Evolutionary conservation across 139 green algal genomes (phyloP).

Genomic region (Picochlorum sp.): DNA sequence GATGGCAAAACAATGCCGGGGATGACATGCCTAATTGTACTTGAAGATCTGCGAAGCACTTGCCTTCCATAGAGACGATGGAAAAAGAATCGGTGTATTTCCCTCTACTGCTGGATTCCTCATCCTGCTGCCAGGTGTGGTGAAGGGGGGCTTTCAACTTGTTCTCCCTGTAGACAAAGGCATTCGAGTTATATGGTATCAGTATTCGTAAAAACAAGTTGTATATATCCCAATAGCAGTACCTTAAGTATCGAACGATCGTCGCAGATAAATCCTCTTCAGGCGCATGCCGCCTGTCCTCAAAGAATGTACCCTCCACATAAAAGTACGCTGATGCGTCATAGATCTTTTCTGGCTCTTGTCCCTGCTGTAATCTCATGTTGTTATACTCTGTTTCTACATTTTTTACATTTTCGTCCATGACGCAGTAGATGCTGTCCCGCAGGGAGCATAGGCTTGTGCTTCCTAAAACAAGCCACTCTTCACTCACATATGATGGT

Average conservation of each 20-base stretch:
- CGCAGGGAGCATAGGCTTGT: constrained; percentile 27
- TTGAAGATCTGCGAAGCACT: constrained; percentile 23
- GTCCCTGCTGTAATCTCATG: background rate
- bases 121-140: background rate
- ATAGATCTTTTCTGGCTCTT: background rate
- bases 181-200: too few relatives aligned
- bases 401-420: constrained; percentile 24
- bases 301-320: constrained; percentile 46
- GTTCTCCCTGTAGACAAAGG: background rate
- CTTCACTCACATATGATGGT: constrained; percentile 14
- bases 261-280: constrained; percentile 21
- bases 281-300: constrained; percentile 27
- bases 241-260: constrained; percentile 3
- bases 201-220: too few relatives aligned
- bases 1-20: constrained; percentile 51
- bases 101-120: background rate
- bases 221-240: background rate
- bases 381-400: constrained; percentile 13
- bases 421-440: constrained; percentile 33
- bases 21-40: constrained; percentile 31
- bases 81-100: constrained; percentile 16
- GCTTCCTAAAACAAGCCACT: constrained; percentile 31
- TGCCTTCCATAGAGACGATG: constrained; percentile 24
- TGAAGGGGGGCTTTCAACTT: constrained; percentile 9
- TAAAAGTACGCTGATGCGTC: constrained; percentile 36